Percentiles rank a stretch among this genome's conserved stretches.
Conservation (phyloP, 352 stramenopile genomes). For the Phytophthora quininea region DNA sequence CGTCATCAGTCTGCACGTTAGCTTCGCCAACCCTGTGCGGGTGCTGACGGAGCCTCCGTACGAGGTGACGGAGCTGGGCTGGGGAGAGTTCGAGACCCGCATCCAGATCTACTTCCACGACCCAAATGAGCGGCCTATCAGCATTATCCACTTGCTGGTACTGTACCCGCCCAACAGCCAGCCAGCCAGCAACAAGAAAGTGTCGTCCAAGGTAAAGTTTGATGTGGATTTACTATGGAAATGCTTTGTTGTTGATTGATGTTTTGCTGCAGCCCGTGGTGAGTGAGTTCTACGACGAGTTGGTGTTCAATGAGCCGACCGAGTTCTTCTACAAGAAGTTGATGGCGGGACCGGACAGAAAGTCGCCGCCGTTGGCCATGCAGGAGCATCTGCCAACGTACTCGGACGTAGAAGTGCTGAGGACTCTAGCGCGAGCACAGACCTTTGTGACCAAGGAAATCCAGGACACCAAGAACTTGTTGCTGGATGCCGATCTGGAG, state of each 20-base stretch:
- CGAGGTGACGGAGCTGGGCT: conserved; percentile 96
- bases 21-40: conserved; percentile 94
- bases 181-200: conserved; percentile 91
- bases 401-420: conserved; percentile 88
- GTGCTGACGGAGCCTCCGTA: conserved; percentile 95
- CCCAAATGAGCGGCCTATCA: conserved; percentile 89
- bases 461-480: conserved; percentile 69
- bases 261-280: conserved; percentile 85
- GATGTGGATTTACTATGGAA: neutral
- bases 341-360: conserved; percentile 66
- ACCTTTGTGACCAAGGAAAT: conserved; percentile 81
- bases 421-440: conserved; percentile 84
- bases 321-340: conserved; percentile 96
- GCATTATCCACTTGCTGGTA: conserved; percentile 90
- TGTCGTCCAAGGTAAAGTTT: conserved; percentile 17
- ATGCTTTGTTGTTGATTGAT: conserved; percentile 6
- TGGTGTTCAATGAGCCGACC: conserved; percentile 97
- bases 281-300: conserved; percentile 97
- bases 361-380: conserved; percentile 69
- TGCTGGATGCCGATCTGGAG: conserved; percentile 71
- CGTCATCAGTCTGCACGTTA: conserved; percentile 97
- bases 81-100: conserved; percentile 97
- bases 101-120: conserved; percentile 98
- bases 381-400: conserved; percentile 89
- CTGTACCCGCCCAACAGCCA: conserved; percentile 87